Evolutionary conservation across 805 yeast species (phyloP), one percentile per base, ranked within the genome.

Genomic region (Nakazawaea pomicola): DNA sequence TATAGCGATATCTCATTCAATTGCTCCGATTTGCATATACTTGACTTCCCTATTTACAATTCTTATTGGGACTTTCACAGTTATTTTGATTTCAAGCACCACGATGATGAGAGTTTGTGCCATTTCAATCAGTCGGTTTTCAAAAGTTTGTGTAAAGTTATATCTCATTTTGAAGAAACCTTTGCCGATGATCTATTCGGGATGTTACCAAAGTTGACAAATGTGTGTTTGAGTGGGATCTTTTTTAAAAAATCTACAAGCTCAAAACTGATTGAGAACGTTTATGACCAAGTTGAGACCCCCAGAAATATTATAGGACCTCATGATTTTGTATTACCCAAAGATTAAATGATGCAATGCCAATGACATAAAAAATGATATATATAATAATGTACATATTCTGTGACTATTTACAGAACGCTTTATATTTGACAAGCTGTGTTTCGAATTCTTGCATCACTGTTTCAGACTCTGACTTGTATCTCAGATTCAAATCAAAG

Each of bases 11-110:
- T 49, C 49, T 29, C 51, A 8, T 48, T 50, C 28, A 40, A 49
- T 8, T 52, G 55, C 8, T 50, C 54, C 48, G 68, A 61, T 33
- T 43, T 70, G 10, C 60, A 62, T 33, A 40, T 54, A 1, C 48
- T 62, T 14, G 44, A 49, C 1, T 43, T 44, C 10, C 63, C 76
- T 0, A 65, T 70, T 1, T 46, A 56, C 6, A 50, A 55, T 11
- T 53, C 55, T 14, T 47, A 40, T 9, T 76, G 81, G 80, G 57
- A 71, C 41, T 66, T 76, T 49, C 81, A 76, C 48, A 71, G 71
- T 1, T 65, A 63, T 44, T 65, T 64, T 24, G 55, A 52, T 16
- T 56, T 74, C 25, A 58, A 61, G 2, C 76, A 74, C 40, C 61
- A 61, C 23, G 57, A 58, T 2, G 65, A 56, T 27, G 55, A 57